These are phyloP conservation scores for Candida xyloterini DNA, from an alignment of 805 yeast genomes.

Conservation along the genomic window DNA sequence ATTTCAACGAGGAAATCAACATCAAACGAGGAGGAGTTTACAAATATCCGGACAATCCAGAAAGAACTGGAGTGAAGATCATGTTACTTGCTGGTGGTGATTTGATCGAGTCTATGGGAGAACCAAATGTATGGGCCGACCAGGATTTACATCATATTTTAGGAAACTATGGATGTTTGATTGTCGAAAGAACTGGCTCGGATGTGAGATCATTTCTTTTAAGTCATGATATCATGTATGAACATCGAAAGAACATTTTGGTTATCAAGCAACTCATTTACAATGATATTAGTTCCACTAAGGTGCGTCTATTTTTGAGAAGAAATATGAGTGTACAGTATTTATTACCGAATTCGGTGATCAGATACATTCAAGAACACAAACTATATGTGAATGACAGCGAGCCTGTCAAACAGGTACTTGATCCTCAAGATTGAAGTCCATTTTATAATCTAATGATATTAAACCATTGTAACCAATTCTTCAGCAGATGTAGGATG, in stretches of 20 bases:
- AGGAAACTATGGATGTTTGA: conserved; percentile 94
- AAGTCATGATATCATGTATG: conserved; percentile 96
- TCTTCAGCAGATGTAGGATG: conserved; percentile 99
- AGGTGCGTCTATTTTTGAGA: conserved; percentile 86
- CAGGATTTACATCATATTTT: conserved; percentile 90
- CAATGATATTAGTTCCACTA: conserved; percentile 93
- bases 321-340: conserved; percentile 97
- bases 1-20: conserved; percentile 92
- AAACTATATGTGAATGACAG: conserved; percentile 78
- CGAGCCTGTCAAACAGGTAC: conserved; percentile 92
- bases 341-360: conserved; percentile 88
- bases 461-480: conserved; percentile 72
- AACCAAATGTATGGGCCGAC: conserved; percentile 99
- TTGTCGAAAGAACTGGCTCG: conserved; percentile 94
- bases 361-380: conserved; percentile 91
- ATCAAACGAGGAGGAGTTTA: conserved; percentile 82
- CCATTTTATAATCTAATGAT: neutral
- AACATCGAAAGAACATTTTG: conserved; percentile 87
- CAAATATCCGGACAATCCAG: conserved; percentile 55
- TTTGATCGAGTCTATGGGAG: conserved; percentile 98
- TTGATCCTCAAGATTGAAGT: conserved; percentile 32
- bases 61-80: conserved; percentile 70
- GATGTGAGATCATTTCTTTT: conserved; percentile 91
- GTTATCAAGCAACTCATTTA: conserved; percentile 95
- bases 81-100: conserved; percentile 98